These are phyloP conservation scores for Poterioochromonas sp. DNA, from an alignment of 352 stramenopile species.

Conservation along the genomic window DNA sequence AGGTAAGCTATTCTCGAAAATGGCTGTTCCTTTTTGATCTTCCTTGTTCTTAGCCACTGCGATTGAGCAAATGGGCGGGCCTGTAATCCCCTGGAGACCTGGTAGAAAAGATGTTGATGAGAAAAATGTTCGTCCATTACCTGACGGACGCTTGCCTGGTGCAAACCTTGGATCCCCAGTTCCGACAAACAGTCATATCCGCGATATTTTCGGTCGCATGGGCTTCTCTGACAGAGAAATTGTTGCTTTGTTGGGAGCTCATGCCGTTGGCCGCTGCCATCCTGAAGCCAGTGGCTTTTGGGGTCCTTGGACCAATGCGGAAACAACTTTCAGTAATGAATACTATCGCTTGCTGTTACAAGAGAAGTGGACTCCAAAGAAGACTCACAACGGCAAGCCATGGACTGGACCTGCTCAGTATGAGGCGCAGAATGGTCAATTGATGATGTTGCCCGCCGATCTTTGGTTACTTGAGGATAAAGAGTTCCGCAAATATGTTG, in stretches of 20 bases:
- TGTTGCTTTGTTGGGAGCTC: slow-evolving; percentile 85
- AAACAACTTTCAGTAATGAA: slow-evolving; percentile 86
- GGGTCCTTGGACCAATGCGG: slow-evolving; percentile 81
- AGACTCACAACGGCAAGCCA: slow-evolving; percentile 62
- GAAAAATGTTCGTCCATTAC: slow-evolving; percentile 26
- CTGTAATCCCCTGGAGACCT: slow-evolving; percentile 76
- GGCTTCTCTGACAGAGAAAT: slow-evolving; percentile 91
- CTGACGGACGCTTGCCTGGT: slow-evolving; percentile 90
- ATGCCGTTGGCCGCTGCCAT: slow-evolving; percentile 89
- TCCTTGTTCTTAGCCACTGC: slow-evolving; percentile 55
- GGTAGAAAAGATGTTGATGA: slow-evolving; percentile 68
- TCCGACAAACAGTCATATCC: slow-evolving; percentile 78
- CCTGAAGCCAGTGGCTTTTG: slow-evolving; percentile 79
- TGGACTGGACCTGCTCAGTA: slow-evolving; percentile 84
- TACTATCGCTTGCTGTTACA: slow-evolving; percentile 86
- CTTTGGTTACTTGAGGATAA: slow-evolving; percentile 87
- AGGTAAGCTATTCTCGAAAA: background rate
- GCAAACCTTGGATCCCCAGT: slow-evolving; percentile 80
- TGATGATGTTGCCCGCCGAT: slow-evolving; percentile 94
- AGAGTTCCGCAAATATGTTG: slow-evolving; percentile 86
- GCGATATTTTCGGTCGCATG: slow-evolving; percentile 94
- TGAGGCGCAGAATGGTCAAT: slow-evolving; percentile 72
- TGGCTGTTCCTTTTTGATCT: background rate
- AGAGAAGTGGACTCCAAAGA: slow-evolving; percentile 85
- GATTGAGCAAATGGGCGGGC: slow-evolving; percentile 91